Percentiles rank a stretch among this genome's conserved stretches.
phyloP scores from a whole-genome alignment of 2,329 filamentous ascomycete species.

The Beauveria bassiana region DNA sequence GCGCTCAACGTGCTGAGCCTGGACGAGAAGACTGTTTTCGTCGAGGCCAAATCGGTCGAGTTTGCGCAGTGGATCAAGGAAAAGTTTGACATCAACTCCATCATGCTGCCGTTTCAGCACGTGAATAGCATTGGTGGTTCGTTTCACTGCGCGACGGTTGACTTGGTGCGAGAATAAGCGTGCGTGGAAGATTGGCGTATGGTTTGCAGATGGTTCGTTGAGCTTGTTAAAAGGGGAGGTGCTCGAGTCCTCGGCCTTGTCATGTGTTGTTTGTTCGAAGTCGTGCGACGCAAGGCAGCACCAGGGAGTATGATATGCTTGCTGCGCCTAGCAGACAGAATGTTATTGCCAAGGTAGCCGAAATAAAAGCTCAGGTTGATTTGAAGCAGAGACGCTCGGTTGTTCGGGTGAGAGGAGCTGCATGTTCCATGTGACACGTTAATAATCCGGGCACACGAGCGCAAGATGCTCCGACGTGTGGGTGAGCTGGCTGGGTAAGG shows the following conservation, averaged over 20 bases:
- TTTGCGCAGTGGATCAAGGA: conserved; percentile 14
- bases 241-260: too few relatives aligned
- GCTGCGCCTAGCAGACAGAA: background rate
- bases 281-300: too few relatives aligned
- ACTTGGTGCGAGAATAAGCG: conserved; percentile 6
- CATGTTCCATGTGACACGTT: conserved; percentile 9
- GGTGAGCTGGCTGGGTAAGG: conserved; percentile 4
- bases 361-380: background rate
- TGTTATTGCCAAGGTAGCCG: background rate
- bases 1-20: conserved; percentile 20
- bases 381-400: background rate
- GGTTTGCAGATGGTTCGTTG: background rate
- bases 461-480: background rate
- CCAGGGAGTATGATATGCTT: too few relatives aligned
- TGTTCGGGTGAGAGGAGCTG: background rate
- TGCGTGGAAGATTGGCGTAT: background rate
- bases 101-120: conserved; percentile 21
- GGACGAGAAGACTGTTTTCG: conserved; percentile 19
- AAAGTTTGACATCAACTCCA: conserved; percentile 14
- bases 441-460: conserved; percentile 4
- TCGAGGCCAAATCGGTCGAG: conserved; percentile 19
- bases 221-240: background rate
- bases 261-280: too few relatives aligned
- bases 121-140: conserved; percentile 26
- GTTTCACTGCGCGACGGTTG: conserved; percentile 24